A percentile compares a stretch with the other conserved stretches of the same genome.
phyloP scores from a whole-genome alignment of 768 basidiomycete species.

The Phlebiopsis gigantea region DNA sequence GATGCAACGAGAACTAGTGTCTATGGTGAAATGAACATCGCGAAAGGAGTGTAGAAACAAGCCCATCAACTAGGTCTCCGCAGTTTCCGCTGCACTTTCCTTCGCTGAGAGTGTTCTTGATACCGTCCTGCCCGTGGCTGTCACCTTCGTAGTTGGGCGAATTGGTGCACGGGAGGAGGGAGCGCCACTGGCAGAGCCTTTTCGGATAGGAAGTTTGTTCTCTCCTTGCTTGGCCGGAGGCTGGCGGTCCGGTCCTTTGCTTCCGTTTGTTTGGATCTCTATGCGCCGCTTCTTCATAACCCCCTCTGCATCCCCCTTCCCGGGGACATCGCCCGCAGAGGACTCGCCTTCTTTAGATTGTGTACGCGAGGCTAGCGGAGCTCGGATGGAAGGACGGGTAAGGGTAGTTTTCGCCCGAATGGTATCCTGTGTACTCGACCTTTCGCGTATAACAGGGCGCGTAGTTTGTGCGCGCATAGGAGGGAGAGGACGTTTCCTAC shows the following conservation, averaged over 20 bases:
- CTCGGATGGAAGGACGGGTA: not conserved
- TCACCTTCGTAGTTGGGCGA: not conserved
- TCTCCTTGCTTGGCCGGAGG: constrained; percentile 5
- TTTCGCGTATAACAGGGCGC: not conserved
- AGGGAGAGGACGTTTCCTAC: constrained; percentile 23
- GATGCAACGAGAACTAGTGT: not conserved
- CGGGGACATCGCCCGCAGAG: constrained; percentile 7
- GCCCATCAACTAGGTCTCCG: not conserved
- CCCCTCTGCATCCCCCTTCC: not conserved
- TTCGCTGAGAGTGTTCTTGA: not conserved
- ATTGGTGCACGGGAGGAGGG: not conserved
- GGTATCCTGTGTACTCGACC: constrained; percentile 1
- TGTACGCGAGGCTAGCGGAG: not conserved
- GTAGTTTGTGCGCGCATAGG: not conserved
- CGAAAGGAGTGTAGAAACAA: not conserved
- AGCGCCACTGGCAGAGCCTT: not conserved
- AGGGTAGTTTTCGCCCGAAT: not conserved
- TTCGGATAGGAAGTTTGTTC: not conserved
- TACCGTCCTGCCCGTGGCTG: not conserved
- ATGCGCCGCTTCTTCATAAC: constrained; percentile 17
- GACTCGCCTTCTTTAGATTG: not conserved
- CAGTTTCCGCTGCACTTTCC: not conserved
- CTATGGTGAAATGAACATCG: not conserved
- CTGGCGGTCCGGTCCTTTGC: not conserved
- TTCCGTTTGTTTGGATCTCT: not conserved